Evolutionary conservation across 2,329 filamentous ascomycete genomes (phyloP).

Genomic region (Raffaelea deltoideospora): DNA sequence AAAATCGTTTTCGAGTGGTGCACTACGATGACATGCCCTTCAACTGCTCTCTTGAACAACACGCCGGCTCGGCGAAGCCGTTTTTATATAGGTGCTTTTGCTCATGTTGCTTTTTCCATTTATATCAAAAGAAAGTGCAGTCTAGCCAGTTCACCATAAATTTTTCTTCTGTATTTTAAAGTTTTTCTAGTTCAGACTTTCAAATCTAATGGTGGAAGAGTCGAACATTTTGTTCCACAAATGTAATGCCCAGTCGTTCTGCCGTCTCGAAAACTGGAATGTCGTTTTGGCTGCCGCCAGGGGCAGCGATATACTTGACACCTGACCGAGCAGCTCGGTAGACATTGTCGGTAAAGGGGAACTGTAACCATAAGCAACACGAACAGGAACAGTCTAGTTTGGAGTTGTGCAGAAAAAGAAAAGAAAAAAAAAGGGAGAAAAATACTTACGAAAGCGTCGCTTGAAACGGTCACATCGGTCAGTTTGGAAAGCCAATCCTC

Average conservation of each 20-base stretch:
- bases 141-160: too few species aligned
- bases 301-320: constrained; percentile 90
- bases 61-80: too few species aligned
- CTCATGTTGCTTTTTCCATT: too few species aligned
- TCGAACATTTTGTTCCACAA: constrained; percentile 86
- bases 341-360: constrained; percentile 97
- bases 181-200: too few species aligned
- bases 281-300: constrained; percentile 80
- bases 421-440: neutral
- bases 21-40: too few species aligned
- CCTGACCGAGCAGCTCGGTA: constrained; percentile 81
- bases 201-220: constrained; percentile 98
- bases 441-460: constrained; percentile 77
- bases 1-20: too few species aligned
- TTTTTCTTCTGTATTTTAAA: too few species aligned
- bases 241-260: constrained; percentile 81
- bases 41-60: too few species aligned
- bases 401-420: neutral
- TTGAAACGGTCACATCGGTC: constrained; percentile 69
- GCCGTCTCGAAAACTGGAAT: constrained; percentile 71
- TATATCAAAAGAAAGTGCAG: too few species aligned
- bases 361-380: constrained; percentile 32
- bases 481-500: constrained; percentile 75
- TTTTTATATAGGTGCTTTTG: too few species aligned
- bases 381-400: too few species aligned